Evolutionary conservation across 2,329 filamentous ascomycete species (phyloP), one percentile per base, ranked within the genome.

Genomic region (Leptosphaerulina australis): DNA sequence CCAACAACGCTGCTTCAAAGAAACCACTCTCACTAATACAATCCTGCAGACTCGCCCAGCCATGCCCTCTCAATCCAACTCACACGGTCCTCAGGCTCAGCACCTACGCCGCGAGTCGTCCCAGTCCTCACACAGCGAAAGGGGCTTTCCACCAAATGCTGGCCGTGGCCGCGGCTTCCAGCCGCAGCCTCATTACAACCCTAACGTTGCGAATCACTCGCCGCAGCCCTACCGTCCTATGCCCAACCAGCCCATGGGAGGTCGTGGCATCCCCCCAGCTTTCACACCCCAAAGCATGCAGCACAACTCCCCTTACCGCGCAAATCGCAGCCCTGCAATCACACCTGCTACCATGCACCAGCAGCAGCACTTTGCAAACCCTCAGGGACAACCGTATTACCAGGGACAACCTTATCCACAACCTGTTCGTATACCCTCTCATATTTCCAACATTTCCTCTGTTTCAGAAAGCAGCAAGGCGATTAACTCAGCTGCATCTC

Each of bases 91-190:
- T 26, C 88, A 88, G 66, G 81, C 84, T n/a, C 83, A 82, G 58
- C 92, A 97, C 74, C 83, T 90, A 64, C 88, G 93, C 66, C 88
- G 91, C 63, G 88, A 93, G 71, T 97, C 93, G 22, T 88, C 88
- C 28, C 91, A 94, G 68, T 95, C 90, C 17, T 82, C 85, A 58
- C 88, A 93, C 72, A 85, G 84, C 70, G 77, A 74, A 64, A 74
- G 78, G 70, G 66, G 69, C 29, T 78, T 74, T 53, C 63, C 68
- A 18, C 70, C 73, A 10, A 71, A 70, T 49, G 77, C 74, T 53
- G 73, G 76, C 58, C 79, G 78, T 37, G 80, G 79, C 51, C 81
- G 84, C 57, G 81, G 81, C 58, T 54, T 66, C 55, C 58, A 76
- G 50, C 74, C 74, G 40, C 60, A 61, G 15, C 21, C 29, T 18